Conservation (phyloP, 805 yeast species). For the Schizosaccharomyces japonicus region DNA sequence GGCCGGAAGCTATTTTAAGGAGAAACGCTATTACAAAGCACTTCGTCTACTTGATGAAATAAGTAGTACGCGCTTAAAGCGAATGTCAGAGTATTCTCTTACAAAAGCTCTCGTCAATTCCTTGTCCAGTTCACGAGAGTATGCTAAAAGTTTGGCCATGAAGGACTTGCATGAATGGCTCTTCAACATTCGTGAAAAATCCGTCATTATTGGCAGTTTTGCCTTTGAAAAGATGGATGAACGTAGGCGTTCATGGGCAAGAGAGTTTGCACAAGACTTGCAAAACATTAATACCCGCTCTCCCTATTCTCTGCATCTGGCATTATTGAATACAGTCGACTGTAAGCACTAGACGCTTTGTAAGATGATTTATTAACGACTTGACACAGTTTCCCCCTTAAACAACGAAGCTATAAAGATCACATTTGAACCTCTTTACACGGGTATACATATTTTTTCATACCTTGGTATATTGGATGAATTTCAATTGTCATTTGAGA, state of each 20-base stretch:
- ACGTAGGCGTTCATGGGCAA: not conserved
- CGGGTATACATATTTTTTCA: constrained; percentile 58
- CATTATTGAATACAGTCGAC: not conserved
- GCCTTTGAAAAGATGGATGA: not conserved
- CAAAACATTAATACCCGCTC: not conserved
- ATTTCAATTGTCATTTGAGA: constrained; percentile 37
- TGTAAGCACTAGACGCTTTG: not conserved
- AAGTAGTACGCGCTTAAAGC: not conserved
- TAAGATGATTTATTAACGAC: not conserved
- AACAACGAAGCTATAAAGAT: constrained; percentile 25
- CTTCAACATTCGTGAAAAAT: not conserved
- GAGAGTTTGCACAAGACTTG: not conserved
- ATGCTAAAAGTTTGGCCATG: not conserved
- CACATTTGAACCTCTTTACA: constrained; percentile 52
- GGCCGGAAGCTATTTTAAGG: not conserved
- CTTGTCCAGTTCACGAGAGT: not conserved
- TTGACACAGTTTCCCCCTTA: constrained; percentile 17
- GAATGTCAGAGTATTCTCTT: not conserved
- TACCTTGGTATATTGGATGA: constrained; percentile 42
- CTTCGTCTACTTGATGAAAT: not conserved
- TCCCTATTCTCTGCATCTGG: not conserved
- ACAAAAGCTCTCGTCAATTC: not conserved
- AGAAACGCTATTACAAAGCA: not conserved
- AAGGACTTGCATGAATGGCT: constrained; percentile 2
- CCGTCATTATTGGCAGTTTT: not conserved